Evolutionary conservation across 2,329 filamentous ascomycete genomes (phyloP), one percentile per base, ranked within the genome.

Genomic region (Penicillium verrucosum): DNA sequence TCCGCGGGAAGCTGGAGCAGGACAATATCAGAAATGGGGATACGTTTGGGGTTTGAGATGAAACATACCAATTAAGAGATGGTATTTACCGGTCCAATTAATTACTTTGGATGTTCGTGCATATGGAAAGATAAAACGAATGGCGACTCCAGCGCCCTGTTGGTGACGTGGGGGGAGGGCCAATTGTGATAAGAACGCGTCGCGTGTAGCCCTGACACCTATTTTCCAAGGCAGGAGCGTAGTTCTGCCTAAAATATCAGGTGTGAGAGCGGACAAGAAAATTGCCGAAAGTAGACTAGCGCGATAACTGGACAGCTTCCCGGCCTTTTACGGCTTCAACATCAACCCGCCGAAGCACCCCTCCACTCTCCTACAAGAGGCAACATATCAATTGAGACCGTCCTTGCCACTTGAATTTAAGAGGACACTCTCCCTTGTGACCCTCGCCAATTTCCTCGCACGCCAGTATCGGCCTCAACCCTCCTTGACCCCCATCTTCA

Each of bases 261-360:
- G 70, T 60, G 56, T 2, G 44, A 71, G 69, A 56, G 64, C 63
- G 64, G 67, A 59, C 61, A 52, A 36, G 46, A 65, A 61, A 66
- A 58, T 55, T 57, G 42, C 70, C 65, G 50, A 55, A 65, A 64
- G 21, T 27, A 64, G 69, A 63, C 62, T 73, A 73, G 71, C 54
- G 64, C 34, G 21, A 59, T 66, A 61, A 66, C 63, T 67, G 58
- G 51, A 57, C 61, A 66, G 65, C 62, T 68, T 60, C 59, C 60
- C 70, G 70, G 70, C 68, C 69, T 73, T 73, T 71, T 71, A 68
- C 70, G 71, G 70, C 68, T 73, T 71, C 70, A 69, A 70, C 68
- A 70, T 71, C 69, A 70, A 68, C 64, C 52, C 63, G 61, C 65
- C 60, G 56, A 63, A 60, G 59, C 63, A 67, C 69, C 69, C 71